Base-by-base conservation (phyloP, 495 filamentous ascomycete genomes). In the Penicillium subrubescens region DNA sequence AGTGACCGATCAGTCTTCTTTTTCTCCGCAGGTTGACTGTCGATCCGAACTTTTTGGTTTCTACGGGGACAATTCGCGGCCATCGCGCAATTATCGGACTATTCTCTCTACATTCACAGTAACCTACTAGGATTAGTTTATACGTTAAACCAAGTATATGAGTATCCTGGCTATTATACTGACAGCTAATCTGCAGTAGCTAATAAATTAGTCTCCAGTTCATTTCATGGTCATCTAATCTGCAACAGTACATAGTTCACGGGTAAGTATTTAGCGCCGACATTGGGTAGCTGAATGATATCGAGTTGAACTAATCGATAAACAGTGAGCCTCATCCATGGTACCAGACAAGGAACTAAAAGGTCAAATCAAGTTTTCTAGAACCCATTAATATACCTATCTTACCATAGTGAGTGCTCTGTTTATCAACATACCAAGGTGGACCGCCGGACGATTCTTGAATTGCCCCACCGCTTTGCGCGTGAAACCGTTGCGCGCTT, bases 381-480 rank as follows among this genome's bases (percentile, higher is more conserved):
- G 25, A 1, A 27, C 25, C 25, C 25, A 27, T 27, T 27, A 27
- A 1, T 8, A 48, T 48, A 10, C 8, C 43, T 23, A 41, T 23
- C 21, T 52, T 25, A 12, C 46, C 2, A 15, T 11, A 50, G 46
- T 7, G 23, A 50, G 10, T 4, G 46, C 21, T 3, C 5, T 25
- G 23, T 14, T 12, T 52, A 17, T 5, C 25, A 15, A 21, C n/a
- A 14, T 17, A 25, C 25, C 3, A 25, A 14, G 12, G 44, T 25
- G 12, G 29, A 1, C 48, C 48, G 25, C 48, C 25, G n/a, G 27
- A 17, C 23, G 23, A 12, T 17, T 17, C 48, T 27, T 14, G 25
- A 52, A 52, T 23, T 67, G 62, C 63, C 63, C 70, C 70, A 72
- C 70, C 70, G 70, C 70, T 72, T 72, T 72, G 59, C 64, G 55